Conservation (phyloP, 1,139 yeast species). For the Hansenula lynferdii region DNA sequence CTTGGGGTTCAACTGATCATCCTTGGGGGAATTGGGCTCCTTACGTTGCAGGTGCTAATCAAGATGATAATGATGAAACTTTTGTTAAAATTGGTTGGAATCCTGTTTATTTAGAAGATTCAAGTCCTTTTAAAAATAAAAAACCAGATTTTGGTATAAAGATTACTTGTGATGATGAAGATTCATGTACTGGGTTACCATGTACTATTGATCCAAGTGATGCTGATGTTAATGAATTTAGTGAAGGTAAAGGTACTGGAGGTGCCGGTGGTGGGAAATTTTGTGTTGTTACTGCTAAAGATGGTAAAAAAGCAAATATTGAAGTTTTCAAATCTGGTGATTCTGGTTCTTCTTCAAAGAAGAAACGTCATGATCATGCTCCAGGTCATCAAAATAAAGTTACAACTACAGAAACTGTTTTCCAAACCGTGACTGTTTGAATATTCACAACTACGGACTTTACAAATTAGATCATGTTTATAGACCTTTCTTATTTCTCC, state of each 20-base stretch:
- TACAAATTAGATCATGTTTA: too few relatives aligned
- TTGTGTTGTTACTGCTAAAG: slow-evolving; percentile 78
- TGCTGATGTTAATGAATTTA: too few relatives aligned
- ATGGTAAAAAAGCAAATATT: slow-evolving; percentile 60
- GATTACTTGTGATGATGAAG: slow-evolving; percentile 64
- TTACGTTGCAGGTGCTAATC: slow-evolving; percentile 86
- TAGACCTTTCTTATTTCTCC: too few relatives aligned
- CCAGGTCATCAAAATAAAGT: neutral
- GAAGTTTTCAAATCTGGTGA: slow-evolving; percentile 55
- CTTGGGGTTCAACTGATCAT: slow-evolving; percentile 69
- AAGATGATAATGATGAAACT: slow-evolving; percentile 63
- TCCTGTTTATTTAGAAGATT: slow-evolving; percentile 68
- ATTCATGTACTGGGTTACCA: slow-evolving; percentile 73
- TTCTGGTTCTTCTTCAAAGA: neutral
- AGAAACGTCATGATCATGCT: slow-evolving; percentile 4
- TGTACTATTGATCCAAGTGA: slow-evolving; percentile 70
- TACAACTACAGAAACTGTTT: slow-evolving; percentile 14
- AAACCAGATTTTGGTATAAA: slow-evolving; percentile 69
- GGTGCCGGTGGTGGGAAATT: slow-evolving; percentile 68
- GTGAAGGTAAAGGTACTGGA: too few relatives aligned
- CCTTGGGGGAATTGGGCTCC: slow-evolving; percentile 91
- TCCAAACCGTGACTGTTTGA: slow-evolving; percentile 13
- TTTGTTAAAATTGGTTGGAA: slow-evolving; percentile 88
- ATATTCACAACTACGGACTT: too few relatives aligned
- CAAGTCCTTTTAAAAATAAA: slow-evolving; percentile 44